A percentile compares a stretch with the other conserved stretches of the same genome.
Conservation (phyloP, 163 green algal species). For the Volvox carteri region DNA sequence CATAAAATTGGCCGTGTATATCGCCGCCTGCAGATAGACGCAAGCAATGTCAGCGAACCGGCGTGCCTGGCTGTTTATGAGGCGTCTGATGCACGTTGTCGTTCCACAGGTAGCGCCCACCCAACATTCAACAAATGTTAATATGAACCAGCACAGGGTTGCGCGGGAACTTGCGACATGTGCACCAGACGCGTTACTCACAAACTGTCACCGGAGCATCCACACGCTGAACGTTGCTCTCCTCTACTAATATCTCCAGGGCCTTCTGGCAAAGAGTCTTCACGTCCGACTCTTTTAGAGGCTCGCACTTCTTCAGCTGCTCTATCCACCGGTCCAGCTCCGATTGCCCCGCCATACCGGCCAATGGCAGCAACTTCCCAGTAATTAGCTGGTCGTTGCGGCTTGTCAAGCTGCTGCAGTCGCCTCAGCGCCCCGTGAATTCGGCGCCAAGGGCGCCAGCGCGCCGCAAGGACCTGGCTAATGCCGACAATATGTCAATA, state of each 20-base stretch:
- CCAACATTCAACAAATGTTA: too few relatives aligned
- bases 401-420: background rate
- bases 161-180: conserved; percentile 35
- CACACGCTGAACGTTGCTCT: conserved; percentile 98
- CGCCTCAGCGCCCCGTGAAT: conserved; percentile 8
- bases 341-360: conserved; percentile 24
- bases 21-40: conserved; percentile 86
- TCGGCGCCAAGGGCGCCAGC: conserved; percentile 22
- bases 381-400: background rate
- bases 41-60: background rate
- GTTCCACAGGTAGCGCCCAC: too few relatives aligned
- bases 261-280: conserved; percentile 95
- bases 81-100: too few relatives aligned
- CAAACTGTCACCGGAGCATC: conserved; percentile 97
- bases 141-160: too few relatives aligned
- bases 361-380: conserved; percentile 7
- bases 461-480: background rate
- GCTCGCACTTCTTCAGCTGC: conserved; percentile 94
- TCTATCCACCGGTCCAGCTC: conserved; percentile 89
- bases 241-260: conserved; percentile 98
- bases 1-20: conserved; percentile 99
- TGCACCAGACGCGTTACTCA: conserved; percentile 55
- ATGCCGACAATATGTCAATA: background rate
- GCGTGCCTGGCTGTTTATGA: background rate
- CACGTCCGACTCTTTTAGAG: conserved; percentile 91